These are phyloP conservation scores for Phytophthora melonis DNA, from an alignment of 352 stramenopile species.

Conservation along the genomic window DNA sequence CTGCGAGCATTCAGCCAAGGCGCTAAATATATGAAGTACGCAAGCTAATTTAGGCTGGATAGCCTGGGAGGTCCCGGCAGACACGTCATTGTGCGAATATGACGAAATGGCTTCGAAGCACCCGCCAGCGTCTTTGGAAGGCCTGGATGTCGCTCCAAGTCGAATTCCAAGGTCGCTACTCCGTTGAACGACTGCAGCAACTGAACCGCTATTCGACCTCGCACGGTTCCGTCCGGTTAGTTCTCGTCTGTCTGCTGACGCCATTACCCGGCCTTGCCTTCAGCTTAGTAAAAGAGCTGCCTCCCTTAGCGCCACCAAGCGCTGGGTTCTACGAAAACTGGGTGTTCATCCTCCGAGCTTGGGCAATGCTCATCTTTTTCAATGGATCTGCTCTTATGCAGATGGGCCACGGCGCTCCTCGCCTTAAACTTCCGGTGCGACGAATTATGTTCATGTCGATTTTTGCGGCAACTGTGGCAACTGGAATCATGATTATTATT, in stretches of 20 bases:
- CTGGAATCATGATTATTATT: not conserved
- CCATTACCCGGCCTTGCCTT: slow-evolving; percentile 45
- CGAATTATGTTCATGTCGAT: not conserved
- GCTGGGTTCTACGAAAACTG: slow-evolving; percentile 45
- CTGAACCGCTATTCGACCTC: slow-evolving; percentile 11
- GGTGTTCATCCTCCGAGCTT: slow-evolving; percentile 39
- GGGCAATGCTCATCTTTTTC: slow-evolving; percentile 20
- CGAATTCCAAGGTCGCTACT: slow-evolving; percentile 34
- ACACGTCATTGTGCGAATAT: not conserved
- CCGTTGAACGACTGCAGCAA: slow-evolving; percentile 12
- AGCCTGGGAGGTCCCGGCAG: no score
- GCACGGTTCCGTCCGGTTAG: not conserved
- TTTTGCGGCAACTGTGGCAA: not conserved
- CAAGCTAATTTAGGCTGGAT: no score
- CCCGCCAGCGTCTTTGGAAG: not conserved
- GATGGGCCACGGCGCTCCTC: slow-evolving; percentile 18
- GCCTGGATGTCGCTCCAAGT: slow-evolving; percentile 38
- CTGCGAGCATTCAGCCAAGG: no score
- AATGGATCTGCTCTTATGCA: slow-evolving; percentile 14
- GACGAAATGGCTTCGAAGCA: not conserved
- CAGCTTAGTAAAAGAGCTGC: slow-evolving; percentile 40
- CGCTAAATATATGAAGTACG: no score
- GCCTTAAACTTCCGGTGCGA: not conserved
- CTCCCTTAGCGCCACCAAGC: slow-evolving; percentile 28
- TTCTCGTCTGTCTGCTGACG: slow-evolving; percentile 31